Evolutionary conservation across 179 eudicot species (phyloP).

Genomic region (Sideroxylon spinosum): DNA sequence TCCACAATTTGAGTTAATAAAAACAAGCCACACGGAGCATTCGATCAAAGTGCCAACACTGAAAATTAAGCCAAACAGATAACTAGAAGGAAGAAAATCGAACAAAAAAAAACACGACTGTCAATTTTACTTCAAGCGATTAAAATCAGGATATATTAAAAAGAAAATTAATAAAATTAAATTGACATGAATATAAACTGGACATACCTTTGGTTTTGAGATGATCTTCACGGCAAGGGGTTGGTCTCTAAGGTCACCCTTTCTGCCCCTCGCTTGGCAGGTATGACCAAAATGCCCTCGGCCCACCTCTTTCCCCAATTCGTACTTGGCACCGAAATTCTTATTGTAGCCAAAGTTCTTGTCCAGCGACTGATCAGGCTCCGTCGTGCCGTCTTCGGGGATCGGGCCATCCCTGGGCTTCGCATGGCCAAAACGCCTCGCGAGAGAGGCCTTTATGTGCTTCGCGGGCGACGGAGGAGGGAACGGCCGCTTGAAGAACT

Average conservation of each 20-base stretch:
- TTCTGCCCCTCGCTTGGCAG: slow-evolving; percentile 63
- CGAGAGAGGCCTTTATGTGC: slow-evolving; percentile 77
- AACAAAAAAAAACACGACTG: not conserved
- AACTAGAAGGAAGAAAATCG: not conserved
- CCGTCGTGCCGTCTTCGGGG: slow-evolving; percentile 35
- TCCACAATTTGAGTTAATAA: not conserved
- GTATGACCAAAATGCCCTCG: slow-evolving; percentile 97
- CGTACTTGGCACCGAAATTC: slow-evolving; percentile 70
- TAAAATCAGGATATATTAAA: not conserved
- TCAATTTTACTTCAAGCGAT: not conserved
- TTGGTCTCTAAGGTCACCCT: slow-evolving; percentile 63
- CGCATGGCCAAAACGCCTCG: slow-evolving; percentile 41
- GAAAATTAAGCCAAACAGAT: not conserved
- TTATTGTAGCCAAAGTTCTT: slow-evolving; percentile 74
- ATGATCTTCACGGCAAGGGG: slow-evolving; percentile 75
- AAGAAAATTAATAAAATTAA: not conserved
- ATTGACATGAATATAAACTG: not conserved
- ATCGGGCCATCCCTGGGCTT: slow-evolving; percentile 40
- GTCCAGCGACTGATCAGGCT: slow-evolving; percentile 43
- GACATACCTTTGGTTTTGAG: slow-evolving; percentile 72
- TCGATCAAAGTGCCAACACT: not conserved
- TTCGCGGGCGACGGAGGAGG: slow-evolving; percentile 93
- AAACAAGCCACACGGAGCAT: not conserved
- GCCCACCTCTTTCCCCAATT: slow-evolving; percentile 80
- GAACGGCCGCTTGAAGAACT: slow-evolving; percentile 61